A percentile compares a stretch with the other conserved stretches of the same genome.
Evolutionary conservation across 2,329 filamentous ascomycete genomes (phyloP).

Genomic region (Fusarium paranaense): DNA sequence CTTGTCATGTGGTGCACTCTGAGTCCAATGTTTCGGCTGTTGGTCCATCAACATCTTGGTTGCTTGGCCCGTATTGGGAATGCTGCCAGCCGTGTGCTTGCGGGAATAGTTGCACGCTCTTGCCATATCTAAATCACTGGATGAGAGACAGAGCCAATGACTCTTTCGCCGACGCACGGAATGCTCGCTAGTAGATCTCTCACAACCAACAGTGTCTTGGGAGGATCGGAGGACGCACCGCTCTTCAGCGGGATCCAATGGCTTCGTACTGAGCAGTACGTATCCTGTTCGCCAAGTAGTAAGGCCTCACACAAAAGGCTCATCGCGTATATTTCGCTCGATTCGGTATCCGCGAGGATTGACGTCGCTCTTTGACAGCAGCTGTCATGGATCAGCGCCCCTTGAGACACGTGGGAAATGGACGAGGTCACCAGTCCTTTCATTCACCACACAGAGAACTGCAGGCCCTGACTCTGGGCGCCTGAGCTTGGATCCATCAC

Average conservation of each 20-base stretch:
- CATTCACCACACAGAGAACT: neutral
- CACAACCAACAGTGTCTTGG: constrained; percentile 17
- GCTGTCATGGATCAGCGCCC: neutral
- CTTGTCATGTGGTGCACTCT: neutral
- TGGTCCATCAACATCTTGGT: constrained; percentile 4
- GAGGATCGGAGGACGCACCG: neutral
- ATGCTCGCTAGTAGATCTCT: constrained; percentile 12
- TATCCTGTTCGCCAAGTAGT: neutral
- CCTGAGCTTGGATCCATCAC: neutral
- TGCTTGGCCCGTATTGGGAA: constrained; percentile 12
- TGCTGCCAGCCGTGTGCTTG: neutral
- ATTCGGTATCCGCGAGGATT: neutral
- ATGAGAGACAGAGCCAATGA: constrained; percentile 5
- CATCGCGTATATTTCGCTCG: neutral
- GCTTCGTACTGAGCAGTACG: neutral
- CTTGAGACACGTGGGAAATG: neutral
- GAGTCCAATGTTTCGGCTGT: constrained; percentile 17
- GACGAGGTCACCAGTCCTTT: too few relatives aligned
- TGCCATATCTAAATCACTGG: neutral
- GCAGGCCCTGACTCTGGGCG: neutral
- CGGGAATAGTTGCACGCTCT: neutral
- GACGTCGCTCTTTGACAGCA: neutral
- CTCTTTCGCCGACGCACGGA: neutral
- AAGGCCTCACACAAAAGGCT: neutral
- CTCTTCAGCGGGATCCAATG: neutral